Evolutionary conservation across 192 early-diverging fungal genomes (phyloP).

Genomic region (Coemansia sp.): DNA sequence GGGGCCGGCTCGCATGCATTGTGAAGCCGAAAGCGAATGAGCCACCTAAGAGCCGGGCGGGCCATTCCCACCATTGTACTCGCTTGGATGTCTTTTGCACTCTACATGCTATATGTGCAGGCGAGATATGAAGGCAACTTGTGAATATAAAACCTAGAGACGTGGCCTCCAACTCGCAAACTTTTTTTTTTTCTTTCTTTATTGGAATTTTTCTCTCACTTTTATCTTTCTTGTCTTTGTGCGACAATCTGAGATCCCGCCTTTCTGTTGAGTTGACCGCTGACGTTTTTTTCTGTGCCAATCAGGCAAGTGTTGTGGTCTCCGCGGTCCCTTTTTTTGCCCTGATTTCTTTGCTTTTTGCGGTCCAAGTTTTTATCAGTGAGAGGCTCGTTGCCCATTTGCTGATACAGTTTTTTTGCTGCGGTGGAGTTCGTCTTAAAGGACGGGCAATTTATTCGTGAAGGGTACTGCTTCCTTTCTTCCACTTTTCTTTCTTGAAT

Average conservation of each 20-base stretch:
- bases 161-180: neutral
- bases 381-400: constrained; percentile 1
- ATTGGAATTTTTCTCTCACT: no score
- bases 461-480: constrained; percentile 1
- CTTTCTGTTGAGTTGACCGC: neutral
- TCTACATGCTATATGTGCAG: constrained; percentile 6
- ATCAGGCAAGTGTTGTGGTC: neutral
- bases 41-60: constrained; percentile 1
- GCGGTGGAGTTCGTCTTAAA: constrained; percentile 1
- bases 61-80: constrained; percentile 9
- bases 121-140: neutral
- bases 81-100: neutral
- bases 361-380: constrained; percentile 1
- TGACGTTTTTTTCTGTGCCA: neutral
- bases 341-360: neutral
- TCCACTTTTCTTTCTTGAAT: neutral
- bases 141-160: neutral
- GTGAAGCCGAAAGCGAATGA: constrained; percentile 1
- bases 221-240: neutral
- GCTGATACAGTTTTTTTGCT: neutral
- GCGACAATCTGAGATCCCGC: neutral
- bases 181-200: neutral
- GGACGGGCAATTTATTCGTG: neutral
- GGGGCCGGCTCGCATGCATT: constrained; percentile 5
- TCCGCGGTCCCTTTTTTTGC: neutral